A percentile compares a stretch with the other conserved stretches of the same genome.
Conservation (phyloP, 108 stramenopile genomes). For the Pseudonitzschia multiseries region DNA sequence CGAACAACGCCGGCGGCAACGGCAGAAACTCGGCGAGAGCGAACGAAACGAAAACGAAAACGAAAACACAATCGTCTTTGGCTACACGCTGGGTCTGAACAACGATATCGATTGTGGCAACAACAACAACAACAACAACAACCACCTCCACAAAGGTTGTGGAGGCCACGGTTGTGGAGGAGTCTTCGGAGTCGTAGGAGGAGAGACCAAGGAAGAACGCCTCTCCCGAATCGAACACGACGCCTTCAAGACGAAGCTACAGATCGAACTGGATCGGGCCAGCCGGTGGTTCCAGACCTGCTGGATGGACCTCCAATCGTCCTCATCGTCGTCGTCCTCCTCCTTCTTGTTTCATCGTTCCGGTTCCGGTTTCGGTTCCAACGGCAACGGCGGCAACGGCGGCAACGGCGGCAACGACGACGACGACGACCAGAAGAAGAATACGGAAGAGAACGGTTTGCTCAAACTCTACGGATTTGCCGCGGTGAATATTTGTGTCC, state of each 20-base stretch:
- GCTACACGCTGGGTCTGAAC: conserved; percentile 4
- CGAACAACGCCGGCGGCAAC: not conserved
- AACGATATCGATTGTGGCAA: not conserved
- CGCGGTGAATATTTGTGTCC: conserved; percentile 10
- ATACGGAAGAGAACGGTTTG: not conserved
- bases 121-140: not conserved
- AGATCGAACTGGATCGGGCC: not conserved
- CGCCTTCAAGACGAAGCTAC: conserved; percentile 3
- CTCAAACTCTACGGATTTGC: conserved; percentile 8
- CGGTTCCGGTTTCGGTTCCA: too few species aligned
- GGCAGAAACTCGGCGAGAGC: not conserved
- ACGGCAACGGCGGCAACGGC: too few species aligned
- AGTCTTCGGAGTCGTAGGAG: conserved; percentile 2
- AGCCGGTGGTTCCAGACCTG: conserved; percentile 4
- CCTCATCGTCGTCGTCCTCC: not conserved
- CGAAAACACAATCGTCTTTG: not conserved
- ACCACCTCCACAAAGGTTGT: too few species aligned
- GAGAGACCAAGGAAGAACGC: not conserved
- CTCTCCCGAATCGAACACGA: conserved; percentile 16
- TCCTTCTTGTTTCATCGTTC: too few species aligned
- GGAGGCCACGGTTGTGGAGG: not conserved
- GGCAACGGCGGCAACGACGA: too few species aligned
- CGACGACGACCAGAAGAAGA: not conserved
- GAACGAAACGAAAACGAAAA: not conserved
- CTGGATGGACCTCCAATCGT: conserved; percentile 6